Evolutionary conservation across 1,284 basidiomycete species (phyloP).

Genomic region (Tilletia setariae): DNA sequence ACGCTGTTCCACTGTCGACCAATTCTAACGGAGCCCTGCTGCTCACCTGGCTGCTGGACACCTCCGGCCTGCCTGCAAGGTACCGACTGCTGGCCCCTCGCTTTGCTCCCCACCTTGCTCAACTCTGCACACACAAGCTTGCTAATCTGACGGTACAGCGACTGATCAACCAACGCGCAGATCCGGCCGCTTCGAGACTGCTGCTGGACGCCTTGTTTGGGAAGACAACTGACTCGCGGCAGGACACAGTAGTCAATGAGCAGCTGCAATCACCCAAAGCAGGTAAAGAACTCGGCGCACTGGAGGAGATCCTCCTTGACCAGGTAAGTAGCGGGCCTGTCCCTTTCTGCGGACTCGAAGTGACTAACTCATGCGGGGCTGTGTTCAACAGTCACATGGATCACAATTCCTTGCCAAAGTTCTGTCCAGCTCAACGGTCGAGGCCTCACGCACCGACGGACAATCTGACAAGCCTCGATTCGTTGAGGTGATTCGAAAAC

Average conservation of each 20-base stretch:
- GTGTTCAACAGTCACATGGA: conserved; percentile 84
- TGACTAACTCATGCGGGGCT: background rate
- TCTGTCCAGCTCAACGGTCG: conserved; percentile 76
- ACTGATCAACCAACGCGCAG: conserved; percentile 54
- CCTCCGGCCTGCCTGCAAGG: conserved; percentile 84
- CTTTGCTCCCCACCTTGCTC: conserved; percentile 90
- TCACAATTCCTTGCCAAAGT: conserved; percentile 91
- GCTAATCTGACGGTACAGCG: conserved; percentile 89
- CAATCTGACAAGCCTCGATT: conserved; percentile 62
- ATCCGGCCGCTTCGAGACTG: conserved; percentile 46
- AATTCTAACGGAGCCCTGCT: conserved; percentile 94
- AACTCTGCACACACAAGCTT: conserved; percentile 95
- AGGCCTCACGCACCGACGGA: conserved; percentile 60
- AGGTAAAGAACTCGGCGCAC: conserved; percentile 57
- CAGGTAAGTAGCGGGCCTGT: conserved; percentile 23
- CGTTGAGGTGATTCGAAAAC: conserved; percentile 60
- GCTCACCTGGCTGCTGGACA: conserved; percentile 93
- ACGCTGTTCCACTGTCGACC: conserved; percentile 94
- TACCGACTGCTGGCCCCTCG: conserved; percentile 89
- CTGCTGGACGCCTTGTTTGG: conserved; percentile 54
- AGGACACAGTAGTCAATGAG: no score
- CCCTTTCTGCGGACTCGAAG: background rate
- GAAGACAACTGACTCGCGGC: conserved; percentile 40
- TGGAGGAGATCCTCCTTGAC: conserved; percentile 77
- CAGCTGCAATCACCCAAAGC: background rate